These are phyloP conservation scores for Fraxinus cuspidata DNA, from an alignment of 257 asterid species.

Conservation along the genomic window DNA sequence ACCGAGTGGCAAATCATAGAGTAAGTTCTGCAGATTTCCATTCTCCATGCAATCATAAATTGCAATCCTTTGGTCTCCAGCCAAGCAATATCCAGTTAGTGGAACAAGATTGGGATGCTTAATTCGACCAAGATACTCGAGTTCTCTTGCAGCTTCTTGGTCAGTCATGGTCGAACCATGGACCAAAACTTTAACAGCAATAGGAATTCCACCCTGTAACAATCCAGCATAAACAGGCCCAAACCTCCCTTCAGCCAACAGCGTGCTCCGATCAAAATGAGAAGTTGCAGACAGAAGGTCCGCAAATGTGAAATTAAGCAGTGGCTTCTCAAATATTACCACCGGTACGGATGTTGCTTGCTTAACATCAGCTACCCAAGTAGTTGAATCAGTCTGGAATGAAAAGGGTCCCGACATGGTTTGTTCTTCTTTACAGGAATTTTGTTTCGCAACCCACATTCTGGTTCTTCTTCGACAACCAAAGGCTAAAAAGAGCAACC, in stretches of 20 bases:
- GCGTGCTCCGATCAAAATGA: conserved; percentile 66
- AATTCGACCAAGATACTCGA: conserved; percentile 78
- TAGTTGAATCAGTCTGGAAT: conserved; percentile 75
- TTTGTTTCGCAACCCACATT: conserved; percentile 67
- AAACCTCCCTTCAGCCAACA: conserved; percentile 82
- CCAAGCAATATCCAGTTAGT: conserved; percentile 76
- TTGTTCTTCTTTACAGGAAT: conserved; percentile 62
- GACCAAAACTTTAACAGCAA: conserved; percentile 77
- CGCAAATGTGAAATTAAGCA: conserved; percentile 75
- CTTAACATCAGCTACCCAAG: conserved; percentile 87
- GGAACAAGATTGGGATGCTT: conserved; percentile 88
- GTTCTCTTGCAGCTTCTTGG: conserved; percentile 74
- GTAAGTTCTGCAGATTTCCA: conserved; percentile 78
- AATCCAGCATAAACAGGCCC: conserved; percentile 84
- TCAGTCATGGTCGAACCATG: conserved; percentile 81
- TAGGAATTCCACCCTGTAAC: conserved; percentile 74
- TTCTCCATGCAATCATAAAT: conserved; percentile 86
- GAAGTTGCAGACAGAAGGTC: conserved; percentile 80
- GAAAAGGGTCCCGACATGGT: conserved; percentile 78
- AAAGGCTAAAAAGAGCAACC: conserved; percentile 73
- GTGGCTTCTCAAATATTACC: conserved; percentile 79
- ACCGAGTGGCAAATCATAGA: conserved; percentile 73
- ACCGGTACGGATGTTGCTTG: conserved; percentile 74
- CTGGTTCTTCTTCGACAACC: conserved; percentile 66
- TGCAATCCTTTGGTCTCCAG: conserved; percentile 86